Base-by-base conservation (phyloP, 805 yeast species). In the Saccharomyces paradoxus region DNA sequence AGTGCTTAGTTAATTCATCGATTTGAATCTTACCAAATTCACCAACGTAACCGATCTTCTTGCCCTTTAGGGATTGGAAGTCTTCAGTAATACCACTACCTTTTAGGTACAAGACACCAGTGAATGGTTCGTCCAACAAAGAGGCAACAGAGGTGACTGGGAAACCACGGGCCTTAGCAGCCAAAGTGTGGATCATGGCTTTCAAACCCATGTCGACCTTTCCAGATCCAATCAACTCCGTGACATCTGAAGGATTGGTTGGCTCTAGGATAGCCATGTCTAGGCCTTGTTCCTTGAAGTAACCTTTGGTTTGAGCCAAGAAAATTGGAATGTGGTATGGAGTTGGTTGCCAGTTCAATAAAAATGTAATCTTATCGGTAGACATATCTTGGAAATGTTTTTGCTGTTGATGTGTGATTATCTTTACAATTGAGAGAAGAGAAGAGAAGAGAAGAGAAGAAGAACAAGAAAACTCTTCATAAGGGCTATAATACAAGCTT, bases 131-230 rank as follows among this genome's bases (percentile, higher is more conserved):
- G 60, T 80, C 83, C 56, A 80, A 70, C 50, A 80, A 67, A 4
- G 82, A 78, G 1, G 79, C 83, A 50, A 80, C 75, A 13, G 83
- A 77, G 21, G 82, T 80, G 24, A 80, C 82, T 29, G 81, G 81
- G 63, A 71, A 80, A 12, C 82, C 82, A 57, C 83, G 74, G 10
- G 83, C 83, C 63, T 79, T 79, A 24, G 82, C 83, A 53, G 83
- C 83, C 55, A 80, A 68, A 4, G 83, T 80, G 61, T 80, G 83
- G 60, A 80, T 79, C 83, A 80, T 80, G 47, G 83, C 83, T 63
- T 80, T 80, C 58, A 80, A 70, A 13, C 83, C 83, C 81, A 80
- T 77, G 67, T 80, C 83, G 50, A 78, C 72, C 57, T 80, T 80
- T 30, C 83, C 83, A 1, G 80, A 73, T 5, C 83, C 83, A 64